Conservation (phyloP, 108 stramenopile genomes). For the Nitzschia sp. region DNA sequence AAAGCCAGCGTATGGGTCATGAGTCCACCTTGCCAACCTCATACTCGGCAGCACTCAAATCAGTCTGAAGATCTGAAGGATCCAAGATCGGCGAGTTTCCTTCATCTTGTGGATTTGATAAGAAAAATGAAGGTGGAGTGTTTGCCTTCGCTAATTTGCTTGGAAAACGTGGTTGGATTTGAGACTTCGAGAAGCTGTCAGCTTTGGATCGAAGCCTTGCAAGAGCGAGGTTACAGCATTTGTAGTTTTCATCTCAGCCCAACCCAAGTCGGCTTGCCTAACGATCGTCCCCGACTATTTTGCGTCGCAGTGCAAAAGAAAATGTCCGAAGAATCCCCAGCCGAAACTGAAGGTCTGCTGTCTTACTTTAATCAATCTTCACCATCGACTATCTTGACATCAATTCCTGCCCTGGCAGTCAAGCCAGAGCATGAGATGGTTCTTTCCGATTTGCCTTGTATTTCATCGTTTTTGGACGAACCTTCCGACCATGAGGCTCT, state of each 20-base stretch:
- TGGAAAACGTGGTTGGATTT: constrained; percentile 93
- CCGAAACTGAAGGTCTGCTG: not conserved
- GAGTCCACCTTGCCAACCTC: constrained; percentile 84
- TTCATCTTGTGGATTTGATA: constrained; percentile 66
- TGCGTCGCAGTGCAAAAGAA: constrained; percentile 35
- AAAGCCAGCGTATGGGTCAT: constrained; percentile 77
- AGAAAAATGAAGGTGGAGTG: constrained; percentile 33
- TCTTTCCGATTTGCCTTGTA: constrained; percentile 9
- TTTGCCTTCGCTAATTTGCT: constrained; percentile 62
- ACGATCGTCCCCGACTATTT: constrained; percentile 88
- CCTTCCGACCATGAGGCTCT: constrained; percentile 15
- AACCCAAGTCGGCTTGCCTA: constrained; percentile 80
- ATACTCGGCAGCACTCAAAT: constrained; percentile 60
- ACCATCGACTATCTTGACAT: constrained; percentile 1
- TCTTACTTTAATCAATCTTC: constrained; percentile 2
- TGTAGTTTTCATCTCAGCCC: constrained; percentile 81
- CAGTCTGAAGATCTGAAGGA: constrained; percentile 62
- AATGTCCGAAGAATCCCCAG: not conserved
- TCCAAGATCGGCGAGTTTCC: constrained; percentile 62
- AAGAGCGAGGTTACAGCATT: constrained; percentile 48
- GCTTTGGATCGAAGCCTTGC: constrained; percentile 45
- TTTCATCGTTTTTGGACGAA: constrained; percentile 32
- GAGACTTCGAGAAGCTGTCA: constrained; percentile 68
- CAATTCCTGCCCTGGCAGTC: constrained; percentile 27
- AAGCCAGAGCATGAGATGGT: no score